phyloP scores from a whole-genome alignment of 2,329 filamentous ascomycete genomes.

The Colletotrichum cuscutae region DNA sequence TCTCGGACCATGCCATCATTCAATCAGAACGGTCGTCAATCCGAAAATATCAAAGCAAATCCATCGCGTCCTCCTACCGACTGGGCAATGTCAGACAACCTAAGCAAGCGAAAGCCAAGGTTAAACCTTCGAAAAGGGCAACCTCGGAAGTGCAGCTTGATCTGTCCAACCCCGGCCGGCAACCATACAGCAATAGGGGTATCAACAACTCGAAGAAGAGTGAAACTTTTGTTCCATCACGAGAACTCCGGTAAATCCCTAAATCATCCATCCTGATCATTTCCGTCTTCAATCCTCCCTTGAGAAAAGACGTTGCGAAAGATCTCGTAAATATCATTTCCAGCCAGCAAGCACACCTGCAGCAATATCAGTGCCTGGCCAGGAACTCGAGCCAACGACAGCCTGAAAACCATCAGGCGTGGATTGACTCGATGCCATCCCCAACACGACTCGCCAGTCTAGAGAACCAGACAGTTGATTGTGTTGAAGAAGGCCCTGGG shows the following conservation, averaged over 20 bases:
- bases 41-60: constrained; percentile 26
- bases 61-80: constrained; percentile 16
- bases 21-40: constrained; percentile 14
- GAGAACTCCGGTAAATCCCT: constrained; percentile 32
- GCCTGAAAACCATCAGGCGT: not conserved
- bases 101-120: not conserved
- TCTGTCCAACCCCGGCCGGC: not conserved
- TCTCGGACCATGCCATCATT: not conserved
- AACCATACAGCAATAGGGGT: constrained; percentile 34
- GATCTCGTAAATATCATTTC: constrained; percentile 22
- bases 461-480: not conserved
- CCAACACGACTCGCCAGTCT: not conserved
- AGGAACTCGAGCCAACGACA: not conserved
- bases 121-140: not conserved
- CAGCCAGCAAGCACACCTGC: constrained; percentile 23
- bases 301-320: not conserved
- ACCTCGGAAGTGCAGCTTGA: not conserved
- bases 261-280: constrained; percentile 26
- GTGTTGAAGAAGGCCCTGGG: not conserved
- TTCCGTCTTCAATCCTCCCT: not conserved
- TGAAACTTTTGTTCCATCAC: constrained; percentile 35
- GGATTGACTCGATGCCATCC: constrained; percentile 4
- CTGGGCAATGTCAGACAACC: not conserved
- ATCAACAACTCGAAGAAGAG: constrained; percentile 37
- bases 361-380: not conserved